These are phyloP conservation scores for Linum lewisii DNA, from an alignment of 345 rosid species.

Conservation along the genomic window DNA sequence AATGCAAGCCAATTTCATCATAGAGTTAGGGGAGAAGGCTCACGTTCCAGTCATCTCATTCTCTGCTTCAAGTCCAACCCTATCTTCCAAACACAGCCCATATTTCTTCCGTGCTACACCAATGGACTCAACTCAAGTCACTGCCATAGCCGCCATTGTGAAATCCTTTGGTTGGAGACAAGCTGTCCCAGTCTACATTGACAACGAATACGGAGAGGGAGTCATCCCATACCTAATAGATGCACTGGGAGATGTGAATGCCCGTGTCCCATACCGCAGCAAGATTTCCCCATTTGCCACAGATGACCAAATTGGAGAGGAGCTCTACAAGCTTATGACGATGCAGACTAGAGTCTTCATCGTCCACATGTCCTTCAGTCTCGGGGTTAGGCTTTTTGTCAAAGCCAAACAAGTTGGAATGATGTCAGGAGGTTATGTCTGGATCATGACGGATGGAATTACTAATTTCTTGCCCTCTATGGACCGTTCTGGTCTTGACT, in stretches of 20 bases:
- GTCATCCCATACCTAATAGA: neutral
- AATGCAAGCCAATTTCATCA: conserved; percentile 1
- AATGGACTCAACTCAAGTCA: conserved; percentile 9
- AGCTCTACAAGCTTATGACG: conserved; percentile 4
- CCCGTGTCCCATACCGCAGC: conserved; percentile 4
- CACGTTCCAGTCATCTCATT: conserved; percentile 10
- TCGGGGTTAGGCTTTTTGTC: neutral
- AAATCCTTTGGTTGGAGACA: neutral
- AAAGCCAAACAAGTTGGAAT: conserved; percentile 1
- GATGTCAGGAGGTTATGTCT: neutral
- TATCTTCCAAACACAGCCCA: conserved; percentile 3
- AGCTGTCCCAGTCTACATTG: neutral
- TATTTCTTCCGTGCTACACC: conserved; percentile 10
- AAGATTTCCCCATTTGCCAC: neutral
- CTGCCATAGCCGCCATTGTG: conserved; percentile 6
- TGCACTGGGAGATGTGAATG: neutral
- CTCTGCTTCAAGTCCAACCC: conserved; percentile 13
- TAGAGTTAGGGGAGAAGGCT: conserved; percentile 9
- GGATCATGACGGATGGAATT: conserved; percentile 18
- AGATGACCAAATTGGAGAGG: neutral
- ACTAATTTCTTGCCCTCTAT: conserved; percentile 6
- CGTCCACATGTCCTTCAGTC: neutral
- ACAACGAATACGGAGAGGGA: neutral
- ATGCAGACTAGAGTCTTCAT: conserved; percentile 5
- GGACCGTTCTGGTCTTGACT: conserved; percentile 2